These are phyloP conservation scores for Pyrenula massariospora DNA, from an alignment of 495 filamentous ascomycete species.

Conservation along the genomic window DNA sequence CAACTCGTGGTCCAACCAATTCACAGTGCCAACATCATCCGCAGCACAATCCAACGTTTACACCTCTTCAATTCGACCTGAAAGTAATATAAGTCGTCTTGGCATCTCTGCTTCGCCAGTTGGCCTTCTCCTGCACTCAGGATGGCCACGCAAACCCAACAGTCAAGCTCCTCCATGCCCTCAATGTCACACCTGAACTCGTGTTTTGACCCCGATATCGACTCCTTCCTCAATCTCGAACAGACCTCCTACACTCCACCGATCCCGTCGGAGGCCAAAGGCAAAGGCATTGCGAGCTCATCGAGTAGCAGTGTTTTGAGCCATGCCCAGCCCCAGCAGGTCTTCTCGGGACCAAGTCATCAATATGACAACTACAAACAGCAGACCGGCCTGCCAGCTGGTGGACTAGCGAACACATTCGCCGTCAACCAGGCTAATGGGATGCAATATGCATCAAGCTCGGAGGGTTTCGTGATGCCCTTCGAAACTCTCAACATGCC, in stretches of 20 bases:
- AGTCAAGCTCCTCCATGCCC: conserved; percentile 4
- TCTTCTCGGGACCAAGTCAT: conserved; percentile 71
- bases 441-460: conserved; percentile 39
- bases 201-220: conserved; percentile 34
- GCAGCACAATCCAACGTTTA: not conserved
- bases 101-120: not conserved
- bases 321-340: conserved; percentile 37
- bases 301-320: conserved; percentile 24
- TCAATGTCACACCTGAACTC: conserved; percentile 18
- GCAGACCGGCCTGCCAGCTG: conserved; percentile 76
- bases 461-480: conserved; percentile 27
- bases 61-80: not conserved
- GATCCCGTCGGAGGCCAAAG: conserved; percentile 25
- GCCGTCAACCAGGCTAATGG: conserved; percentile 48
- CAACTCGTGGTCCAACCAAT: not conserved
- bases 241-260: conserved; percentile 23
- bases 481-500: conserved; percentile 1
- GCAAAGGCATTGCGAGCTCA: conserved; percentile 27
- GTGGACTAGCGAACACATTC: conserved; percentile 58
- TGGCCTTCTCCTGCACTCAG: too few relatives aligned
- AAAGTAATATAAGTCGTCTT: not conserved
- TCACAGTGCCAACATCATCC: not conserved
- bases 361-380: conserved; percentile 88
- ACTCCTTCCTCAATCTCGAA: conserved; percentile 38
- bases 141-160: conserved; percentile 9